phyloP scores from a whole-genome alignment of 2,329 filamentous ascomycete species.

The Ceratocystis diversiconidia region DNA sequence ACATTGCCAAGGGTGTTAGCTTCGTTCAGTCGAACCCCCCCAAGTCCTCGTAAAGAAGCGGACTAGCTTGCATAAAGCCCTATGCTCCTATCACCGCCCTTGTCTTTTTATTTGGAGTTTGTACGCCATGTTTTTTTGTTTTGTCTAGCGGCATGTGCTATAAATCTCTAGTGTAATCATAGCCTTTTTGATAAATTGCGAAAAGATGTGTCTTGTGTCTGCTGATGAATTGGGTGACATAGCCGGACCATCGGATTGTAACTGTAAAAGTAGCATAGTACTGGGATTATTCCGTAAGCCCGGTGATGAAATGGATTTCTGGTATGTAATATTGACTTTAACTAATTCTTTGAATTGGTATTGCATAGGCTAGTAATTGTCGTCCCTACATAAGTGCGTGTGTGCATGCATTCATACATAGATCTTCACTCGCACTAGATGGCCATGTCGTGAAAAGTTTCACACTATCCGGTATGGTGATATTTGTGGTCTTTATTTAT shows the following conservation, averaged over 20 bases:
- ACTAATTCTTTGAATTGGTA: too few species aligned
- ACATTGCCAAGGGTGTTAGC: slow-evolving; percentile 78
- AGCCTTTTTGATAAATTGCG: slow-evolving; percentile 11
- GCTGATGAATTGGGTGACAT: background rate
- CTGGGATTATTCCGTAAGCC: too few species aligned
- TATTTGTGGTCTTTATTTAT: too few species aligned
- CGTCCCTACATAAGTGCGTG: too few species aligned
- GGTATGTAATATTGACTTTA: too few species aligned
- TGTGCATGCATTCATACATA: too few species aligned
- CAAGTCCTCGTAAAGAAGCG: slow-evolving; percentile 15
- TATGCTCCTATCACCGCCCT: background rate
- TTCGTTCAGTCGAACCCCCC: slow-evolving; percentile 33
- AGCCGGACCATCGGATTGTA: too few species aligned
- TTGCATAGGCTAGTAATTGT: too few species aligned
- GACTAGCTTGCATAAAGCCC: background rate
- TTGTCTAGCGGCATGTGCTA: background rate
- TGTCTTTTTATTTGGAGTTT: slow-evolving; percentile 13
- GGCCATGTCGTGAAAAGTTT: background rate
- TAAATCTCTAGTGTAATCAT: slow-evolving; percentile 18
- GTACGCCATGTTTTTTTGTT: slow-evolving; percentile 12
- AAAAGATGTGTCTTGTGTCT: background rate
- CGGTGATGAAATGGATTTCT: too few species aligned
- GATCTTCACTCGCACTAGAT: background rate
- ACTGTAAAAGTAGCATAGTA: too few species aligned
- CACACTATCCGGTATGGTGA: too few species aligned